Base-by-base conservation (phyloP, 768 basidiomycete species). In the Lactarius psammicola region DNA sequence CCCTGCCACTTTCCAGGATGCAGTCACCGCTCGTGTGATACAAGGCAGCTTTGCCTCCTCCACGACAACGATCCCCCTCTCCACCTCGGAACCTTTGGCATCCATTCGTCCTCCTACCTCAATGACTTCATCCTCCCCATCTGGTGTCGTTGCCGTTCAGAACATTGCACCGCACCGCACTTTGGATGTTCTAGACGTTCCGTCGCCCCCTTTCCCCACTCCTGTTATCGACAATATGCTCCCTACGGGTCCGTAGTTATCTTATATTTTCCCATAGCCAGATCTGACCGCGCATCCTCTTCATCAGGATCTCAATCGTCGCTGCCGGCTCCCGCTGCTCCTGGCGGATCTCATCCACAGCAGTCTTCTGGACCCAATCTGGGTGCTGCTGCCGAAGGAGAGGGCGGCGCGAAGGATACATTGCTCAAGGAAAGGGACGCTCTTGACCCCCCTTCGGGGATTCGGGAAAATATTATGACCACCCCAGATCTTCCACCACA, bases 371-470 rank as follows among this genome's bases (percentile, higher is more conserved):
- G n/a, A 46, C 10, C 9, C 23, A 10, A 46, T n/a, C 8, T 10
- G 0, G 42, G 9, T 1, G 9, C 42, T 4, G 9, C 9, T n/a
- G 8, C 18, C 4, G 20, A 44, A 20, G 42, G 9, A n/a, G 42
- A 44, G 9, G 42, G 20, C n/a, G 3, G 0, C 42, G 0, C 8
- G 20, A 44, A n/a, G 9, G 8, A 0, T 0, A 20, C 7, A 3
- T n/a, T 44, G 9, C 9, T 1, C 42, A 44, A 9, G 8, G 42
- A 44, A 20, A 44, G 20, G 20, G 42, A 44, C n/a, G 38, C 13
- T 38, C 38, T 38, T 38, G 9, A 5, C 38, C 90, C 38, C n/a
- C 38, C 15, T 38, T 17, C 38, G 13, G 15, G 4, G 38, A 38
- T 38, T 38, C 15, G 5, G 13, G 38, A 38, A 38, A 38, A 38